phyloP scores from a whole-genome alignment of 306 rosid species.

The Leucaena leucocephala region DNA sequence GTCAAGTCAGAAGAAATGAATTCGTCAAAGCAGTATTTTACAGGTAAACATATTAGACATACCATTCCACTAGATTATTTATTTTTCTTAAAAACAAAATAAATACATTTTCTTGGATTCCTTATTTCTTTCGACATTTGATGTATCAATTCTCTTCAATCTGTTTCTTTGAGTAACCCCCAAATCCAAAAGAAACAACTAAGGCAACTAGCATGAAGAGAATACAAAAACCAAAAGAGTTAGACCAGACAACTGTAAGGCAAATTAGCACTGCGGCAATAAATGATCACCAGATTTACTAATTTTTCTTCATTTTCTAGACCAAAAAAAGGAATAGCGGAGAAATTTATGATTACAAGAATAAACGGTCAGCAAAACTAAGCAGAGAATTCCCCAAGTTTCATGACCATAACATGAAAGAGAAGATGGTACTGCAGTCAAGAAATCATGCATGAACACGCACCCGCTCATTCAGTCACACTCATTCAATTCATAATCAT shows the following conservation, averaged over 20 bases:
- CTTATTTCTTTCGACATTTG: slow-evolving; percentile 13
- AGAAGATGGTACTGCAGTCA: slow-evolving; percentile 6
- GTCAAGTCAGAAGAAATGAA: slow-evolving; percentile 22
- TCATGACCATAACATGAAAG: slow-evolving; percentile 3
- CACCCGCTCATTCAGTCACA: background rate
- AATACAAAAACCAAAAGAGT: background rate
- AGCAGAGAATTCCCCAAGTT: background rate
- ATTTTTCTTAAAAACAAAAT: background rate
- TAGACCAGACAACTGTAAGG: background rate
- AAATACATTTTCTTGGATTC: background rate
- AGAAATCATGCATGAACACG: background rate
- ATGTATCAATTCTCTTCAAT: slow-evolving; percentile 15
- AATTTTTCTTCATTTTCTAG: background rate
- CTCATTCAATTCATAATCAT: slow-evolving; percentile 1
- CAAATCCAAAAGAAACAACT: background rate
- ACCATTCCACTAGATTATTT: background rate
- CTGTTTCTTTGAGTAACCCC: background rate
- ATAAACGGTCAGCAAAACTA: background rate
- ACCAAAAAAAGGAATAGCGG: background rate
- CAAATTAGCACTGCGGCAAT: background rate
- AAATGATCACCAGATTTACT: background rate
- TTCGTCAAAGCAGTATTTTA: slow-evolving; percentile 1
- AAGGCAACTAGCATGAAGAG: background rate
- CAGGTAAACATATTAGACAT: background rate
- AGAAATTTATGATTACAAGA: background rate